Percentiles rank a stretch among this genome's conserved stretches.
These are phyloP conservation scores for Arthrobotrys iridis DNA, from an alignment of 2,329 filamentous ascomycete genomes.

Conservation along the genomic window DNA sequence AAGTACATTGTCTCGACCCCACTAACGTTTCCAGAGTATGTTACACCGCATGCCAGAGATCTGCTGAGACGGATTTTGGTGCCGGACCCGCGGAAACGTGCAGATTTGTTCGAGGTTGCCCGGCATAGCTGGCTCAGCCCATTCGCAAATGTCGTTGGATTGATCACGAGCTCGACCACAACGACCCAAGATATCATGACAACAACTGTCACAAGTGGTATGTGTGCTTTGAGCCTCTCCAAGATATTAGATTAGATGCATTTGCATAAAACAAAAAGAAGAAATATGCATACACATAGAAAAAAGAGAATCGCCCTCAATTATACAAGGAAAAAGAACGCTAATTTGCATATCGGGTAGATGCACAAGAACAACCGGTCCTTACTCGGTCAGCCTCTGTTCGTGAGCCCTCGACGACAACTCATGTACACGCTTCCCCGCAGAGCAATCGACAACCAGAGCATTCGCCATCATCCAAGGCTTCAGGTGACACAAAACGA, in stretches of 20 bases:
- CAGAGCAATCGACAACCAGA: conserved; percentile 61
- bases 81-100: conserved; percentile 91
- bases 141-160: conserved; percentile 93
- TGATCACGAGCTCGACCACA: conserved; percentile 95
- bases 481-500: conserved; percentile 82
- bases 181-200: conserved; percentile 85
- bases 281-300: background rate
- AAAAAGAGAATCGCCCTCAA: background rate
- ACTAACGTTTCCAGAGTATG: conserved; percentile 97
- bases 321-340: conserved; percentile 15
- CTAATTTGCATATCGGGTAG: conserved; percentile 61
- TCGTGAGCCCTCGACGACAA: conserved; percentile 81
- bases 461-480: conserved; percentile 67
- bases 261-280: conserved; percentile 1
- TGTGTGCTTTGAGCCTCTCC: conserved; percentile 55
- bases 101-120: conserved; percentile 95
- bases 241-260: conserved; percentile 18
- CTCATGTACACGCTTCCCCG: conserved; percentile 64
- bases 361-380: conserved; percentile 63
- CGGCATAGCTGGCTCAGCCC: conserved; percentile 98
- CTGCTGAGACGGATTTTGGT: conserved; percentile 91
- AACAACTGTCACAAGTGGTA: conserved; percentile 73
- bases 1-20: conserved; percentile 99
- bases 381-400: conserved; percentile 73
- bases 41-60: conserved; percentile 94